Percentiles rank a stretch among this genome's conserved stretches.
phyloP scores from a whole-genome alignment of 495 filamentous ascomycete genomes.

The Saxophila tyrrhenica region DNA sequence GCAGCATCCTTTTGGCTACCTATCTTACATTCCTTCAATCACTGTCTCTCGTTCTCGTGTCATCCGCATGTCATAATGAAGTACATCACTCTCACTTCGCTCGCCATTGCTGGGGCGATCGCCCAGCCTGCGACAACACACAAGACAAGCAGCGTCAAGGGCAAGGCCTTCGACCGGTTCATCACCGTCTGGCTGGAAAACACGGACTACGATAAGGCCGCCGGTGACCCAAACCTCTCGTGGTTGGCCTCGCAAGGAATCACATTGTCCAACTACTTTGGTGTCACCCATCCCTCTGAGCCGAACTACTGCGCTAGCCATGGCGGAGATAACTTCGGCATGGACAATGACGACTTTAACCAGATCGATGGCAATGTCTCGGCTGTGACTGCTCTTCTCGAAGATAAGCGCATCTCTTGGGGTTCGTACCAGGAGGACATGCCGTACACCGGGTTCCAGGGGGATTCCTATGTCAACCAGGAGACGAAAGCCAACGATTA shows the following conservation, averaged over 20 bases:
- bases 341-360: slow-evolving; percentile 29
- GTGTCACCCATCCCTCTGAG: slow-evolving; percentile 43
- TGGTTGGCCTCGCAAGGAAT: slow-evolving; percentile 26
- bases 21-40: background rate
- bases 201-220: slow-evolving; percentile 27
- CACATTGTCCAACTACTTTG: slow-evolving; percentile 32
- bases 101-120: slow-evolving; percentile 9
- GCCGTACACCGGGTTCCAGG: slow-evolving; percentile 29
- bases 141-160: slow-evolving; percentile 26
- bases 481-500: slow-evolving; percentile 29
- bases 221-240: slow-evolving; percentile 25
- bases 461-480: slow-evolving; percentile 26
- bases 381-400: slow-evolving; percentile 26
- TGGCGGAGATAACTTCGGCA: slow-evolving; percentile 28
- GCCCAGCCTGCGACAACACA: slow-evolving; percentile 5
- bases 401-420: slow-evolving; percentile 26
- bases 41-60: too few species aligned
- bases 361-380: slow-evolving; percentile 26
- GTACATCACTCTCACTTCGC: slow-evolving; percentile 6
- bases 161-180: slow-evolving; percentile 26
- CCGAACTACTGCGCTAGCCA: slow-evolving; percentile 26
- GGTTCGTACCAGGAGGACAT: slow-evolving; percentile 29
- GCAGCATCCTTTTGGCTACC: background rate
- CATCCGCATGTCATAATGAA: too few species aligned
- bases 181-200: slow-evolving; percentile 30